Percentiles rank a stretch among this genome's conserved stretches.
Evolutionary conservation across 1,139 yeast genomes (phyloP).

Genomic region (Yamadazyma dushanensis): DNA sequence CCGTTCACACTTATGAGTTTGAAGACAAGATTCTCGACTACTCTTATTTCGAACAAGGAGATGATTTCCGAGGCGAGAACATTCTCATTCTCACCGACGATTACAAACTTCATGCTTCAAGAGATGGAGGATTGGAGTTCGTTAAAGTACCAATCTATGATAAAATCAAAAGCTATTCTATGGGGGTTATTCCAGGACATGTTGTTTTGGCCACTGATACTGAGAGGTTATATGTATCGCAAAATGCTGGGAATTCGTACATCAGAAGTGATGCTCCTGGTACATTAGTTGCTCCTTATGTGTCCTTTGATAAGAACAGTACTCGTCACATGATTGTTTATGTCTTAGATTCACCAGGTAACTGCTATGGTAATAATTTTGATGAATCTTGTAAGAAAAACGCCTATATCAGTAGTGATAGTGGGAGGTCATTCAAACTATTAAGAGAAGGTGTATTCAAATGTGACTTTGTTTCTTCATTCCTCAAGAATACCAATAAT

Average conservation of each 20-base stretch:
- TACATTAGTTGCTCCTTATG: conserved; percentile 33
- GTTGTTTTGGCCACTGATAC: conserved; percentile 60
- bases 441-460: conserved; percentile 50
- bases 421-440: conserved; percentile 59
- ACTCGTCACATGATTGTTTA: conserved; percentile 66
- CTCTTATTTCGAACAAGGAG: conserved; percentile 52
- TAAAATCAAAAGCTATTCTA: conserved; percentile 51
- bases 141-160: conserved; percentile 47
- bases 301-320: conserved; percentile 60
- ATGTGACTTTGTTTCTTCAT: conserved; percentile 70
- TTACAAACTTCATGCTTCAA: conserved; percentile 61
- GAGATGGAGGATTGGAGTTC: conserved; percentile 74
- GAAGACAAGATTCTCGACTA: conserved; percentile 54
- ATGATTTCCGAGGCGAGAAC: conserved; percentile 60
- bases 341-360: conserved; percentile 22
- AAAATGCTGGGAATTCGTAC: conserved; percentile 68
- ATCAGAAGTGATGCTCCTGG: conserved; percentile 50
- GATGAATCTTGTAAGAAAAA: conserved; percentile 49
- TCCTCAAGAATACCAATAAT: conserved; percentile 24
- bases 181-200: conserved; percentile 65
- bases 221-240: conserved; percentile 54
- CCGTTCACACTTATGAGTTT: conserved; percentile 24
- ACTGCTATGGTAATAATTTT: conserved; percentile 47
- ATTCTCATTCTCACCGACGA: conserved; percentile 60
- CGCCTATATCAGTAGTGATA: conserved; percentile 62